A percentile compares a stretch with the other conserved stretches of the same genome.
Conservation (phyloP, 192 early-diverging fungal species). For the Lobosporangium transversale region DNA sequence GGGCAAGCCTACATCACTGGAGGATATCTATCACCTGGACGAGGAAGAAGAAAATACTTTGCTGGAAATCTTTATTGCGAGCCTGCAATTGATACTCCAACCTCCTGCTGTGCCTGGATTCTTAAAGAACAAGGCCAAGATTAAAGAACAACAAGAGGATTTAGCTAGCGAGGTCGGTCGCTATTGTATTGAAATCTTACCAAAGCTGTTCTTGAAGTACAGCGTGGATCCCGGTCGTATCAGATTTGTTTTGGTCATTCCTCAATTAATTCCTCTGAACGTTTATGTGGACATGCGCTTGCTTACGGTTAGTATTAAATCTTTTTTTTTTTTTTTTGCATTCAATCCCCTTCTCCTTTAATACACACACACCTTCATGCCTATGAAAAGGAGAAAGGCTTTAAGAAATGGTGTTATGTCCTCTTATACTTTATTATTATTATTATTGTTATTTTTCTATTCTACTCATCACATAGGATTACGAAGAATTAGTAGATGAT, state of each 20-base stretch:
- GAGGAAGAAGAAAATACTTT: slow-evolving; percentile 66
- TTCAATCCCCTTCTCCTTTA: no score
- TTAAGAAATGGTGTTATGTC: no score
- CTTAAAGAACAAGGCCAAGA: slow-evolving; percentile 48
- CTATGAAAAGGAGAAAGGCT: no score
- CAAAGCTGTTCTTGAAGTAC: slow-evolving; percentile 59
- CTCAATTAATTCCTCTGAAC: slow-evolving; percentile 57
- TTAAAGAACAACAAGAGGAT: slow-evolving; percentile 51
- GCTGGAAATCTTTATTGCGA: slow-evolving; percentile 58
- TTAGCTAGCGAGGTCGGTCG: slow-evolving; percentile 55
- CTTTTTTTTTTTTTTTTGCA: not conserved
- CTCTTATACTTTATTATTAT: no score
- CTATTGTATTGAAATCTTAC: slow-evolving; percentile 49
- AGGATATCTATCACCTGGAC: slow-evolving; percentile 55
- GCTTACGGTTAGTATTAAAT: slow-evolving; percentile 41
- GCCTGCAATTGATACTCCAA: slow-evolving; percentile 47
- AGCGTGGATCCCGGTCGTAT: slow-evolving; percentile 54
- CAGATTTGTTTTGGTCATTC: slow-evolving; percentile 53
- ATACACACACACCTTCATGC: no score
- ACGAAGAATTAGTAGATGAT: slow-evolving; percentile 51
- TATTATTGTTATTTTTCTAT: no score
- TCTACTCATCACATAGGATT: no score
- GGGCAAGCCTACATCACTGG: slow-evolving; percentile 15
- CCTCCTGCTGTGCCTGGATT: slow-evolving; percentile 41
- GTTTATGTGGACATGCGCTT: slow-evolving; percentile 60